Percentiles rank a stretch among this genome's conserved stretches.
These are phyloP conservation scores for Flaveria linearis DNA, from an alignment of 129 eudicot genomes.

Conservation along the genomic window DNA sequence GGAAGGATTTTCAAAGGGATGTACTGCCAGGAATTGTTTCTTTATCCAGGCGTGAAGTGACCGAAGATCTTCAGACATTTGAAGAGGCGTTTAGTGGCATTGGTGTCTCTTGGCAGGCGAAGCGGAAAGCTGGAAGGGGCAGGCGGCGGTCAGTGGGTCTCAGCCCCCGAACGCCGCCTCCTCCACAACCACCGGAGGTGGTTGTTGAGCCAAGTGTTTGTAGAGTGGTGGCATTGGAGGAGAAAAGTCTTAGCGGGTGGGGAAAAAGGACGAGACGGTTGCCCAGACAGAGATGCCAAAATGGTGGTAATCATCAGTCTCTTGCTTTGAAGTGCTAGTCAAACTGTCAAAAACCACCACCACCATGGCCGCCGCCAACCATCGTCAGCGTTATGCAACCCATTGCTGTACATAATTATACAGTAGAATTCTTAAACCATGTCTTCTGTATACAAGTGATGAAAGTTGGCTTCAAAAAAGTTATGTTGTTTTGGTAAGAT, in stretches of 20 bases:
- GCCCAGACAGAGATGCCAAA: constrained; percentile 65
- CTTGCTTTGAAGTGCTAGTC: constrained; percentile 50
- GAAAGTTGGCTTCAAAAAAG: constrained; percentile 23
- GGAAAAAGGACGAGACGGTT: constrained; percentile 79
- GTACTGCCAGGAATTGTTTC: constrained; percentile 67
- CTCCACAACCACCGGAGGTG: constrained; percentile 9
- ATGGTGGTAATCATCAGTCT: constrained; percentile 32
- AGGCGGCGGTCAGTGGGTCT: constrained; percentile 41
- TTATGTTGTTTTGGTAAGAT: constrained; percentile 17
- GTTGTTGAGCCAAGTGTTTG: constrained; percentile 35
- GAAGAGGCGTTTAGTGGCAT: constrained; percentile 57
- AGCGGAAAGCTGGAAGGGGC: constrained; percentile 41
- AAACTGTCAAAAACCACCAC: too few species aligned
- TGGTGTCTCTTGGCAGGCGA: constrained; percentile 54
- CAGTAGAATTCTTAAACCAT: constrained; percentile 24
- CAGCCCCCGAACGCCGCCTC: constrained; percentile 12
- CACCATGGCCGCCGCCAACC: not conserved
- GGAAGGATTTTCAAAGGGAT: constrained; percentile 73
- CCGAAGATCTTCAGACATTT: constrained; percentile 62
- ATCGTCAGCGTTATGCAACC: not conserved
- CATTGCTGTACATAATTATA: constrained; percentile 39
- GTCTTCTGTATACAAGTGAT: constrained; percentile 19
- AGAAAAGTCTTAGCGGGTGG: constrained; percentile 64
- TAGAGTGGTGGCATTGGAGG: constrained; percentile 41
- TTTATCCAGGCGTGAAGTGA: constrained; percentile 52